Percentiles rank a stretch among this genome's conserved stretches.
phyloP scores from a whole-genome alignment of 208 protist genomes.

The Crithidia expoeki region DNA sequence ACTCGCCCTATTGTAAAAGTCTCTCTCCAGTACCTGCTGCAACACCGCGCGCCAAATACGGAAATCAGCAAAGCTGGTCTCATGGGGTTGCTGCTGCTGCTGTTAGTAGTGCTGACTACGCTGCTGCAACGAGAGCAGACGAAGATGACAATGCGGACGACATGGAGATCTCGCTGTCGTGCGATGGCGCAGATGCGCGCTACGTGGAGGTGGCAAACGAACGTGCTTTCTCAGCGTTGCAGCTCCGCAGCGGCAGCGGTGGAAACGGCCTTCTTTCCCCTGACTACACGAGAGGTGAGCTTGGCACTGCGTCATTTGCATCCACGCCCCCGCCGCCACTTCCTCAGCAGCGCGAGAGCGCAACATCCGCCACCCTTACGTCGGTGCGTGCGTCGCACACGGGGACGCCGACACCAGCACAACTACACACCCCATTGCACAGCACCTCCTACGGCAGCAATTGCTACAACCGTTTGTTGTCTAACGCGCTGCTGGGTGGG shows the following conservation, averaged over 20 bases:
- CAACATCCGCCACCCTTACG: slow-evolving; percentile 3
- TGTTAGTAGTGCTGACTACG: no score
- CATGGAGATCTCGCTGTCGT: not conserved
- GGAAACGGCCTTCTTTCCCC: not conserved
- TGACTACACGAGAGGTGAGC: not conserved
- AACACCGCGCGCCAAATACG: no score
- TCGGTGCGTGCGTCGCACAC: slow-evolving; percentile 6
- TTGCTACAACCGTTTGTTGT: slow-evolving; percentile 26
- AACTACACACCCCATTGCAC: slow-evolving; percentile 17
- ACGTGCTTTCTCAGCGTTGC: slow-evolving; percentile 21
- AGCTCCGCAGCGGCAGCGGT: not conserved
- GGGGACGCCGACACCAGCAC: not conserved
- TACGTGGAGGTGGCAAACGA: slow-evolving; percentile 34
- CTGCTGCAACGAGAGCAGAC: not conserved
- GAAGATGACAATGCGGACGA: slow-evolving; percentile 3
- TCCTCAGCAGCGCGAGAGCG: not conserved
- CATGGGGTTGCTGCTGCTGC: no score
- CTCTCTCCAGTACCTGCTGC: no score
- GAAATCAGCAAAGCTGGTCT: no score
- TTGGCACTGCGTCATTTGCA: not conserved
- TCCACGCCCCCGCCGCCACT: not conserved
- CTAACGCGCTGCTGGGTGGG: slow-evolving; percentile 26
- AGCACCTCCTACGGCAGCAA: slow-evolving; percentile 26
- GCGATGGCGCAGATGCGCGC: slow-evolving; percentile 23
- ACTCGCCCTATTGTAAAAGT: no score